A percentile compares a stretch with the other conserved stretches of the same genome.
phyloP scores from a whole-genome alignment of 2,329 filamentous ascomycete genomes.

The Lachnellula cervina region DNA sequence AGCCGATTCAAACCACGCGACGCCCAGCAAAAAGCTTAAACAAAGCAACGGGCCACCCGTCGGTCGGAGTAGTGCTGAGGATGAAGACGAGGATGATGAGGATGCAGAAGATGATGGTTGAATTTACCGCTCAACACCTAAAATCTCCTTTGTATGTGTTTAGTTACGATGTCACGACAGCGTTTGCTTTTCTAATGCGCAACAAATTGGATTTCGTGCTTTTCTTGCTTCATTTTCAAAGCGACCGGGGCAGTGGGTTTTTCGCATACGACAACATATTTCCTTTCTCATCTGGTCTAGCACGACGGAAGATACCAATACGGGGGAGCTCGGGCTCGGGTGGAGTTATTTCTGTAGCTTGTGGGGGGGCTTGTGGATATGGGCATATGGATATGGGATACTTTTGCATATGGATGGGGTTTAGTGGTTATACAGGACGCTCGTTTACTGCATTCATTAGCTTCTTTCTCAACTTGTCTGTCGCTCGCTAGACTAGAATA shows the following conservation, averaged over 20 bases:
- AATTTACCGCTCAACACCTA: constrained; percentile 3
- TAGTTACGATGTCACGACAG: constrained; percentile 29
- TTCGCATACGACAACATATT: too few relatives aligned
- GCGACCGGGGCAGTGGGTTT: not conserved
- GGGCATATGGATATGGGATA: not conserved
- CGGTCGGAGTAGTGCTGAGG: constrained; percentile 24
- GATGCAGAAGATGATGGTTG: constrained; percentile 27
- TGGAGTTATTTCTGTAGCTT: constrained; percentile 13
- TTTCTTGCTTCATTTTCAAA: constrained; percentile 13
- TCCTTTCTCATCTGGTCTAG: too few relatives aligned
- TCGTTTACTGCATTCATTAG: constrained; percentile 12
- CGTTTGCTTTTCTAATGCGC: constrained; percentile 14
- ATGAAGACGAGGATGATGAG: constrained; percentile 37
- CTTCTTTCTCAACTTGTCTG: too few relatives aligned
- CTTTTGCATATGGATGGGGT: constrained; percentile 14
- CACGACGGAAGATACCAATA: too few relatives aligned
- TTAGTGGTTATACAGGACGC: constrained; percentile 20
- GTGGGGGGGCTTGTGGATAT: constrained; percentile 1
- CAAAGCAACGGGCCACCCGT: constrained; percentile 27
- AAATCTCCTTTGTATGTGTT: constrained; percentile 22
- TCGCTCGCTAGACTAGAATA: too few relatives aligned
- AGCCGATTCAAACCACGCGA: constrained; percentile 45
- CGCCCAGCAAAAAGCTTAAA: constrained; percentile 51
- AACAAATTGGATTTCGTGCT: constrained; percentile 1
- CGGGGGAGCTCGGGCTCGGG: not conserved